Evolutionary conservation across 176 grass and related monocot species (phyloP).

Genomic region (Eragrostis nindensis): DNA sequence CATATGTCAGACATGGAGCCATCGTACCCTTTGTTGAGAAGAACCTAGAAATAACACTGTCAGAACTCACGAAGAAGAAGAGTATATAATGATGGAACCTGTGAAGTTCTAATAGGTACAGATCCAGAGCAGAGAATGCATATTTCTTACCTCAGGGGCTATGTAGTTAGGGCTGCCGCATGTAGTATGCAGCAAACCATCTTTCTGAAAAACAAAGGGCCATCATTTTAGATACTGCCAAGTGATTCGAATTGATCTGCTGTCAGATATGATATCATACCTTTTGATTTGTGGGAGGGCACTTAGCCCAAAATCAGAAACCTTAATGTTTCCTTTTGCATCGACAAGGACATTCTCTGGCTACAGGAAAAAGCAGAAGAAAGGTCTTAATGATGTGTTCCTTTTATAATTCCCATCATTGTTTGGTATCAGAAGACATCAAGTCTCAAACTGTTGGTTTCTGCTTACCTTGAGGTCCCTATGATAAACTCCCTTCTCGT

Average conservation of each 20-base stretch:
- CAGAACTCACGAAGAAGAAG: conserved; percentile 22
- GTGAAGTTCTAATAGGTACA: conserved; percentile 8
- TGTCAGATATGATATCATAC: conserved; percentile 44
- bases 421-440: neutral
- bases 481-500: conserved; percentile 91
- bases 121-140: conserved; percentile 3
- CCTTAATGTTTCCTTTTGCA: conserved; percentile 95
- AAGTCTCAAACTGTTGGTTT: neutral
- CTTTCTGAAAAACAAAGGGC: conserved; percentile 62
- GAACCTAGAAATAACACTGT: conserved; percentile 58
- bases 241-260: conserved; percentile 31
- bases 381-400: neutral
- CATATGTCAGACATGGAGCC: conserved; percentile 85
- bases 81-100: neutral
- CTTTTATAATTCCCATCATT: conserved; percentile 4
- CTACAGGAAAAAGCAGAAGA: conserved; percentile 52
- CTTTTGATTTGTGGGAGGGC: conserved; percentile 79
- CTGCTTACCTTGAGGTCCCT: conserved; percentile 77
- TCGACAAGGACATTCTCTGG: conserved; percentile 94
- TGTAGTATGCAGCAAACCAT: conserved; percentile 90
- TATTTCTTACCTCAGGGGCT: conserved; percentile 77
- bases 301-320: conserved; percentile 93
- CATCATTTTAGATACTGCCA: neutral
- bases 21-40: conserved; percentile 92
- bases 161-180: conserved; percentile 97